Evolutionary conservation across 805 yeast species (phyloP).

Genomic region (Ogataea trehaloabstinens): DNA sequence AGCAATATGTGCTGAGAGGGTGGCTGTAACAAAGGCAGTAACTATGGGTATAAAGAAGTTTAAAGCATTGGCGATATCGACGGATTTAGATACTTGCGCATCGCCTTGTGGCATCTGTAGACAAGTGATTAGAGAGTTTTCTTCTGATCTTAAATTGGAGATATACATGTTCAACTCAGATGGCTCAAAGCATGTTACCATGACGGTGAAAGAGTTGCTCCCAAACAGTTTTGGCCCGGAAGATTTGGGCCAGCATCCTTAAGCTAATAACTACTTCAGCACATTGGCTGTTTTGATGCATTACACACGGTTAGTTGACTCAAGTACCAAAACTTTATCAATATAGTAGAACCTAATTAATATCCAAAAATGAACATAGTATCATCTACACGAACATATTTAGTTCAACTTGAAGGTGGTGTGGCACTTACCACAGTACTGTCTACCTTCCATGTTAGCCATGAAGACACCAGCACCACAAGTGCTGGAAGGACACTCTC

Average conservation of each 20-base stretch:
- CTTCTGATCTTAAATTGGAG: conserved; percentile 41
- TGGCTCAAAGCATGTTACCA: conserved; percentile 44
- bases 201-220: conserved; percentile 59
- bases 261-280: no score
- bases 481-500: conserved; percentile 89
- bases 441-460: conserved; percentile 99
- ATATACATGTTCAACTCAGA: conserved; percentile 66
- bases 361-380: no score
- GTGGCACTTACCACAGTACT: conserved; percentile 99
- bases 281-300: no score
- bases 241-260: conserved; percentile 33
- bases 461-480: conserved; percentile 99
- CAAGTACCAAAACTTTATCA: no score
- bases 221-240: conserved; percentile 91
- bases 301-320: no score
- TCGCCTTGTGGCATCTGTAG: conserved; percentile 96
- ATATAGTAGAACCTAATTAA: no score
- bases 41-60: conserved; percentile 40
- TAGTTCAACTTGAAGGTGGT: conserved; percentile 68
- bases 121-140: conserved; percentile 84
- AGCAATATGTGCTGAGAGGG: conserved; percentile 73
- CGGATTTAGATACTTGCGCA: conserved; percentile 57
- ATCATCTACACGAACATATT: no score
- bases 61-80: conserved; percentile 64
- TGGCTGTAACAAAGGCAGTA: conserved; percentile 59